Evolutionary conservation across 768 basidiomycete species (phyloP).

Genomic region (Trametes coccinea): DNA sequence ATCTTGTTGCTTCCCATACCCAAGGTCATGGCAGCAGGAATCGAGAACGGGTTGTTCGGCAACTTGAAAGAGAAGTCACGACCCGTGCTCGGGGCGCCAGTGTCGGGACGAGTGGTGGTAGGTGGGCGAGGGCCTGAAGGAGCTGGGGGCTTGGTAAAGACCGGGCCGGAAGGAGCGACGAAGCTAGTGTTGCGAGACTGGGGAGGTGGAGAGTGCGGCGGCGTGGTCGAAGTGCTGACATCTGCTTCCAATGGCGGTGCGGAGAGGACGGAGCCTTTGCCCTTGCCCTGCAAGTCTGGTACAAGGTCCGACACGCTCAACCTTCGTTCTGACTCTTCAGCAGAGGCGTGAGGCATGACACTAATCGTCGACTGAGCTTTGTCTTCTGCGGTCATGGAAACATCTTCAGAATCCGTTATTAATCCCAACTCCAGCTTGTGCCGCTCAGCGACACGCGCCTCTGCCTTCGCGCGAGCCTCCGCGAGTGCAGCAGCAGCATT

Average conservation of each 20-base stretch:
- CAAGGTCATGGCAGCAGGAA: slow-evolving; percentile 47
- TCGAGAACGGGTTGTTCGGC: slow-evolving; percentile 40
- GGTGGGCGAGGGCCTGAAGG: slow-evolving; percentile 36
- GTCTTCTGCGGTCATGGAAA: slow-evolving; percentile 10
- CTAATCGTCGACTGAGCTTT: background rate
- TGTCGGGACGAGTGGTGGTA: slow-evolving; percentile 14
- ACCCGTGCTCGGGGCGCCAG: background rate
- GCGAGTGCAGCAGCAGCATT: slow-evolving; percentile 61
- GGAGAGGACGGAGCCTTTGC: background rate
- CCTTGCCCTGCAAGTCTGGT: slow-evolving; percentile 30
- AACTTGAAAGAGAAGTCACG: slow-evolving; percentile 39
- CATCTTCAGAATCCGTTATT: slow-evolving; percentile 4
- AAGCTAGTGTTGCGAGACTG: slow-evolving; percentile 16
- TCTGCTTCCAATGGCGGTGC: slow-evolving; percentile 4
- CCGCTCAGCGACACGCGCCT: slow-evolving; percentile 68
- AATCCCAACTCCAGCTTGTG: slow-evolving; percentile 45
- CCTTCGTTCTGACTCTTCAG: slow-evolving; percentile 33
- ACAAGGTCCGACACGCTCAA: slow-evolving; percentile 63
- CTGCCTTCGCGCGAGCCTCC: slow-evolving; percentile 64
- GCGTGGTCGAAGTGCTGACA: slow-evolving; percentile 52
- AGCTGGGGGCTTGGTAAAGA: slow-evolving; percentile 60
- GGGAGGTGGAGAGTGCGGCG: slow-evolving; percentile 54
- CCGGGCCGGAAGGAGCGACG: slow-evolving; percentile 40
- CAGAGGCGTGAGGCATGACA: background rate
- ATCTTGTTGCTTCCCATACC: slow-evolving; percentile 39